These are phyloP conservation scores for Boletus insuetus DNA, from an alignment of 768 basidiomycete species.

Conservation along the genomic window DNA sequence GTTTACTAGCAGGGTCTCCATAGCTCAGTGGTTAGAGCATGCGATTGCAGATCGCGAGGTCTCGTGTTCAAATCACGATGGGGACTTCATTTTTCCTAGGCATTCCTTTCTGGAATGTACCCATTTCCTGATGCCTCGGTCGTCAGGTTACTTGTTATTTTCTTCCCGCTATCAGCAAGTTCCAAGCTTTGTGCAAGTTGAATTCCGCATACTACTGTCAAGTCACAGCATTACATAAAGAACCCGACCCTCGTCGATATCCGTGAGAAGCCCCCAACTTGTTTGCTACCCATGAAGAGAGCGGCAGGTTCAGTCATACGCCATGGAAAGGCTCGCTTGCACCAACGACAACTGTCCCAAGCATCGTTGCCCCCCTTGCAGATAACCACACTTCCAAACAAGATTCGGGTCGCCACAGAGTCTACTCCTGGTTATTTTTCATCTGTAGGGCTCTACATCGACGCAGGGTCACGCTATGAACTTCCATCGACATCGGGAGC, in stretches of 20 bases:
- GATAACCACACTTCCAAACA: constrained; percentile 88
- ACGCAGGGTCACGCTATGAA: constrained; percentile 92
- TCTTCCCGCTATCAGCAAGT: no score
- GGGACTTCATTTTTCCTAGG: constrained; percentile 32
- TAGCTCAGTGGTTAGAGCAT: constrained; percentile 54
- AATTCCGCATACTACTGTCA: no score
- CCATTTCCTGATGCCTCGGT: no score
- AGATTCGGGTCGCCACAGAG: constrained; percentile 89
- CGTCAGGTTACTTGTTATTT: neutral
- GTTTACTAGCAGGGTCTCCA: constrained; percentile 15
- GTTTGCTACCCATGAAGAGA: constrained; percentile 37
- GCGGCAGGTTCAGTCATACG: constrained; percentile 38
- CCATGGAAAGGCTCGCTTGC: constrained; percentile 29
- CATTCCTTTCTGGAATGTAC: no score
- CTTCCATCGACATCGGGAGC: constrained; percentile 67
- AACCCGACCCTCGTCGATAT: neutral
- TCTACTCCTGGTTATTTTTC: constrained; percentile 91
- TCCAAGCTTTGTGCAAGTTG: no score
- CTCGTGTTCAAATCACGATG: constrained; percentile 59
- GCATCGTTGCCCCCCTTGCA: constrained; percentile 40
- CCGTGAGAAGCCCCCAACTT: neutral
- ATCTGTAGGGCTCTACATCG: constrained; percentile 88
- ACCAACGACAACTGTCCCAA: constrained; percentile 26
- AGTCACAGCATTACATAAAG: constrained; percentile 1
- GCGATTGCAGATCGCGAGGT: constrained; percentile 58